Evolutionary conservation across 176 grass and related monocot genomes (phyloP).

Genomic region (Ampelocalamus luodianensis): DNA sequence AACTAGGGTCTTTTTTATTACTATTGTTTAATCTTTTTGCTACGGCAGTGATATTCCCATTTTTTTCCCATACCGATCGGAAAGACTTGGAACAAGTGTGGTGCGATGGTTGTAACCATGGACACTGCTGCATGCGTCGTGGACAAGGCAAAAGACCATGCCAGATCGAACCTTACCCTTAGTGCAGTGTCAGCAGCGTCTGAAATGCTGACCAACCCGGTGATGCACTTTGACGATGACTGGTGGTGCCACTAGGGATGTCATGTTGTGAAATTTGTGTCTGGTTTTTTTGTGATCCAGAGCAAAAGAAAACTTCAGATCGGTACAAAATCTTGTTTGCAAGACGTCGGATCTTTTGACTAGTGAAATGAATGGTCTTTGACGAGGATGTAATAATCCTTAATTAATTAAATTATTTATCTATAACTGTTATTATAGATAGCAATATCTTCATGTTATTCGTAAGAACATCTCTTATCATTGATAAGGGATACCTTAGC

Average conservation of each 20-base stretch:
- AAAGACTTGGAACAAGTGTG: not conserved
- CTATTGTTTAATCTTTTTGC: no score
- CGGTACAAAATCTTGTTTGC: not conserved
- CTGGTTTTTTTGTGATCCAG: slow-evolving; percentile 1
- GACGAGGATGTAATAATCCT: no score
- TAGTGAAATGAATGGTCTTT: not conserved
- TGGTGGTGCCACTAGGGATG: slow-evolving; percentile 28
- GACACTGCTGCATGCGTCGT: slow-evolving; percentile 2
- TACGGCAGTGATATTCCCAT: not conserved
- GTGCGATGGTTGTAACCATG: slow-evolving; percentile 39
- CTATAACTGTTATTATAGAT: no score
- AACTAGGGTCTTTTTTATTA: no score
- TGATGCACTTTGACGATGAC: slow-evolving; percentile 46
- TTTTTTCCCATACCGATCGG: not conserved
- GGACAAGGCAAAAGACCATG: not conserved
- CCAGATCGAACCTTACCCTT: slow-evolving; percentile 50
- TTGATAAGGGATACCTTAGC: no score
- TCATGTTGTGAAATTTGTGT: not conserved
- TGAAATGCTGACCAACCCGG: slow-evolving; percentile 25
- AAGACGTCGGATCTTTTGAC: not conserved
- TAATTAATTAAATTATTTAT: no score
- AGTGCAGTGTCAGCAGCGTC: slow-evolving; percentile 41
- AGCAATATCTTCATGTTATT: no score
- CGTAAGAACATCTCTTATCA: no score
- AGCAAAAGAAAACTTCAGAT: not conserved